These are phyloP conservation scores for Fusarium nematophilum DNA, from an alignment of 2,329 filamentous ascomycete species.

Conservation along the genomic window DNA sequence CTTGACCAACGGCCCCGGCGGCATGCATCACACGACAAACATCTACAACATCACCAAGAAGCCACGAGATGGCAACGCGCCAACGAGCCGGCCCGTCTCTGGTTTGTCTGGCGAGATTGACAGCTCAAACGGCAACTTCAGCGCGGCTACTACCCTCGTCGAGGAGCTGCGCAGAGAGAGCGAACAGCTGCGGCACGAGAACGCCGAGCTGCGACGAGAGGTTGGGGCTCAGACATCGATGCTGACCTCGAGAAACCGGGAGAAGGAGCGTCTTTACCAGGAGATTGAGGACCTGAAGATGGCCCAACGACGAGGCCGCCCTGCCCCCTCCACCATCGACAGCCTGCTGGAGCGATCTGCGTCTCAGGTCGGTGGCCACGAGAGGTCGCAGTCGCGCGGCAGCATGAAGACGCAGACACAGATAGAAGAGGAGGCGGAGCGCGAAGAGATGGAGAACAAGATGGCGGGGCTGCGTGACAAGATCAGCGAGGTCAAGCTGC, in stretches of 20 bases:
- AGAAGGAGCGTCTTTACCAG: slow-evolving; percentile 94
- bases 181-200: slow-evolving; percentile 88
- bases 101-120: slow-evolving; percentile 63
- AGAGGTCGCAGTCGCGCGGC: slow-evolving; percentile 78
- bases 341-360: slow-evolving; percentile 95
- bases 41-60: slow-evolving; percentile 74
- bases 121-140: slow-evolving; percentile 63
- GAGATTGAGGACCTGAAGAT: slow-evolving; percentile 98
- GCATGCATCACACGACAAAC: slow-evolving; percentile 70
- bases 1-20: slow-evolving; percentile 51
- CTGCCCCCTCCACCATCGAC: slow-evolving; percentile 76
- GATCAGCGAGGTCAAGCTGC: slow-evolving; percentile 85
- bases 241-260: slow-evolving; percentile 93
- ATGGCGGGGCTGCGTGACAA: slow-evolving; percentile 87
- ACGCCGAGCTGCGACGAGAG: slow-evolving; percentile 89
- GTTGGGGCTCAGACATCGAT: slow-evolving; percentile 97
- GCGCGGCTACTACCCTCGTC: slow-evolving; percentile 73
- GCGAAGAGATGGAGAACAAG: slow-evolving; percentile 87
- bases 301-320: slow-evolving; percentile 77
- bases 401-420: slow-evolving; percentile 77
- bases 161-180: slow-evolving; percentile 78
- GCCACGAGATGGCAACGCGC: slow-evolving; percentile 57
- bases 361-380: slow-evolving; percentile 77
- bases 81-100: slow-evolving; percentile 63
- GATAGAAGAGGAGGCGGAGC: slow-evolving; percentile 76